Base-by-base conservation (phyloP, 1,139 yeast species). In the Kluyveromyces sp. region DNA sequence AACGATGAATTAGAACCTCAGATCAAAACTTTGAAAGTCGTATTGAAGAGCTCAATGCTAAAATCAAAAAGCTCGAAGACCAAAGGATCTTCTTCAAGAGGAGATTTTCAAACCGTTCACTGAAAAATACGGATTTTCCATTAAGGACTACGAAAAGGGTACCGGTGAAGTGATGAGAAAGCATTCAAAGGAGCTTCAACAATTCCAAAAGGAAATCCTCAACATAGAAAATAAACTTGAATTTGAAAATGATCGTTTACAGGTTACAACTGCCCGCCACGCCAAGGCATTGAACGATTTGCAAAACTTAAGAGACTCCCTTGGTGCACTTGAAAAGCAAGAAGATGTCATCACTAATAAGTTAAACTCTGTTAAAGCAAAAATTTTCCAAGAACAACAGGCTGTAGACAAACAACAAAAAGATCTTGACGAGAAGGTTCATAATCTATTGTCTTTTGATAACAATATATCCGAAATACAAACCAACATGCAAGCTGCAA, bases 91-190 rank as follows among this genome's bases (percentile, higher is more conserved):
- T 0, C 56, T 76, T 21, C 82, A 80, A 53, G 51, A 64, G 2
- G 60, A 59, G 2, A 66, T 81, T 3, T 87, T 80, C 60, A 54
- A 65, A 1, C 72, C 63, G 0, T 83, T 88, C 57, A 82, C 89
- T 50, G 49, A 61, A 1, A 70, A 67, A 46, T 67, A 81, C 49
- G 78, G 78, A 0, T 78, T 85, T 56, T 68, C 72, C 52, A 78
- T 86, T 41, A 71, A 73, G 45, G 88, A 81, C 41, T 87, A 83
- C 59, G 95, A 87, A 61, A 70, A 68, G 41, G 69, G 77, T 28
- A 87, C 83, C 49, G 90, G 92, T 7, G 70, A 79, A 2, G 67
- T 78, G 8, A 60, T 78, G 49, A 75, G 88, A 58, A 72, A 74
- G 38, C 75, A 81, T 48, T 74, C 84, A 1, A 80, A 78, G 53